Evolutionary conservation across 306 rosid species (phyloP), one percentile per base, ranked within the genome.

Genomic region (Cucumis melo): DNA sequence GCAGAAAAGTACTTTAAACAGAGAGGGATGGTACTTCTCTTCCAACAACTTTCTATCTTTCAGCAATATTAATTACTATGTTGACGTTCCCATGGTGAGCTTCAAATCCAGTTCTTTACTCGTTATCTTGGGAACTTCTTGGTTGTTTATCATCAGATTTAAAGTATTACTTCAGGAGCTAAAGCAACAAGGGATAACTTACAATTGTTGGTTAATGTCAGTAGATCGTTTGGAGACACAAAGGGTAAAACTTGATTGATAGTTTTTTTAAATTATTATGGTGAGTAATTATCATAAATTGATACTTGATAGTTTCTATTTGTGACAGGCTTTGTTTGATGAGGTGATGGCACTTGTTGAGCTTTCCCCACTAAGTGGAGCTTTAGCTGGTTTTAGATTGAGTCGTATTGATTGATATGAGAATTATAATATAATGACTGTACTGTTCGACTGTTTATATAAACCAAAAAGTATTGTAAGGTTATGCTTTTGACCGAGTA

Each of bases 331-430:
- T 79, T 93, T 93, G 76, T 97, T 93, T 51, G 96, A 91, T 79
- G 98, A 91, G 90, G 91, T 91, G 76, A 86, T 93, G 98, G 98
- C 91, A 80, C 98, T 93, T 78, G 98, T 93, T 85, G 98, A 93
- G 83, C 98, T 93, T 80, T 86, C 87, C 74, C 82, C 91, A 9
- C 82, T 93, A 75, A 84, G 90, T 58, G 98, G 96, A 74, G 98
- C 92, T 38, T 82, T 93, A 58, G 91, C 91, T 58, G 98, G 98
- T 81, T n/a, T n/a, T n/a, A n/a, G n/a, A n/a, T n/a, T n/a, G n/a
- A n/a, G n/a, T n/a, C n/a, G n/a, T n/a, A n/a, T n/a, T n/a, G n/a
- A n/a, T n/a, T n/a, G n/a, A n/a, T n/a, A n/a, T n/a, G n/a, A n/a
- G n/a, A n/a, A n/a, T n/a, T n/a, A n/a, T n/a, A n/a, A n/a, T n/a